Base-by-base conservation (phyloP, 176 grass and related monocot species). In the Carex cristatella region DNA sequence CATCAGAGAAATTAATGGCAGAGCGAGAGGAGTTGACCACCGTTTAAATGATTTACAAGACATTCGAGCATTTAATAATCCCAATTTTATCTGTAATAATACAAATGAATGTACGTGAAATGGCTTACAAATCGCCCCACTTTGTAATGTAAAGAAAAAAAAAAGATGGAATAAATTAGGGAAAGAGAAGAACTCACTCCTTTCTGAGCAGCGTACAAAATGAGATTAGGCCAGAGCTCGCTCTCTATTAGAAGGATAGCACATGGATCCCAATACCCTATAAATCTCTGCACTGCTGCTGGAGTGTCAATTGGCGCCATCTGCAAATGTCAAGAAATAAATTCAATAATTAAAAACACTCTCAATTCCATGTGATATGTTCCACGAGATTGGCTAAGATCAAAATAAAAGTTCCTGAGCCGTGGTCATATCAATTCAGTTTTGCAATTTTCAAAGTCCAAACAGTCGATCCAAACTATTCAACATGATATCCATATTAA, bases 151-250 rank as follows among this genome's bases (percentile, higher is more conserved):
- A 15, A 8, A 4, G 2, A 56, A 19, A 79, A 49, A 49, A 79
- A 68, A 30, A 56, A 46, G 40, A 42, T 18, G 16, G 18, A 3
- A 81, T 12, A 74, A 79, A 79, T 5, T 81, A 5, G 11, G 33
- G 40, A 63, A 42, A 83, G n/a, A 56, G n/a, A 28, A 56, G 32
- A 69, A 65, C 44, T 16, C 54, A 95, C 93, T 79, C 88, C 88
- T 91, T 94, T 95, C 31, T 89, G 72, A 72, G 96, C 64, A 57
- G 93, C 91, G 69, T 87, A 92, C 58, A 98, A 46, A 40, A 99
- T 92, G 87, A 99, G 96, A 85, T 95, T 95, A 79, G 96, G 93
- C 93, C 96, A 99, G 58, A 95, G 88, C 86, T 99, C 93, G 87
- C 91, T 99, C 86, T 99, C 96, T 88, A 99, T 90, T 84, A 99